Evolutionary conservation across 1,139 yeast species (phyloP).

Genomic region (Pichia sp.): DNA sequence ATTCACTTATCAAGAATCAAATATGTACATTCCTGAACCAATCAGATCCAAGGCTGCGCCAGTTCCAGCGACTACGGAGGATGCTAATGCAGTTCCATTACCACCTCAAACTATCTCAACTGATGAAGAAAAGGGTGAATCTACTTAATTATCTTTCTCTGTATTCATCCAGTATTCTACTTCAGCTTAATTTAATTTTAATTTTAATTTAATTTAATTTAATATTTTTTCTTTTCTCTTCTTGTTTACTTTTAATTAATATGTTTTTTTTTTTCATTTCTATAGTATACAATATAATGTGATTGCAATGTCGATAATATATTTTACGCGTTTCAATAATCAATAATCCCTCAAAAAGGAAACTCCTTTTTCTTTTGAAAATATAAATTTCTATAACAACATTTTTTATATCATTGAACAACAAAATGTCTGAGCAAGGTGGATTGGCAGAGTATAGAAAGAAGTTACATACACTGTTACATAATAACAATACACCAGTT

Average conservation of each 20-base stretch:
- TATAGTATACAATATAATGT: too few species aligned
- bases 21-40: conserved; percentile 68
- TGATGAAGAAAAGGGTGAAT: conserved; percentile 12
- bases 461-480: conserved; percentile 6
- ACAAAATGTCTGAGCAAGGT: neutral
- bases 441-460: conserved; percentile 8
- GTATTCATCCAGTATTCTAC: neutral
- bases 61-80: conserved; percentile 17
- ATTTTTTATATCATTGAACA: too few species aligned
- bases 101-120: conserved; percentile 21
- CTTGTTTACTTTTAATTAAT: neutral
- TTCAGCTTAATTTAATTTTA: neutral
- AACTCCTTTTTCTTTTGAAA: neutral
- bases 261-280: too few species aligned
- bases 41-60: conserved; percentile 42
- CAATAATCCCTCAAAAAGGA: neutral
- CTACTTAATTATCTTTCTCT: neutral
- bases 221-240: neutral
- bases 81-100: conserved; percentile 26
- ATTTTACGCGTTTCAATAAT: too few species aligned
- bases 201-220: too few species aligned
- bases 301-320: too few species aligned
- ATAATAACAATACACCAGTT: neutral
- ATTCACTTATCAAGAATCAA: conserved; percentile 62
- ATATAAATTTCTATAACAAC: too few species aligned